phyloP scores from a whole-genome alignment of 306 rosid genomes.

The Luffa aegyptiaca region DNA sequence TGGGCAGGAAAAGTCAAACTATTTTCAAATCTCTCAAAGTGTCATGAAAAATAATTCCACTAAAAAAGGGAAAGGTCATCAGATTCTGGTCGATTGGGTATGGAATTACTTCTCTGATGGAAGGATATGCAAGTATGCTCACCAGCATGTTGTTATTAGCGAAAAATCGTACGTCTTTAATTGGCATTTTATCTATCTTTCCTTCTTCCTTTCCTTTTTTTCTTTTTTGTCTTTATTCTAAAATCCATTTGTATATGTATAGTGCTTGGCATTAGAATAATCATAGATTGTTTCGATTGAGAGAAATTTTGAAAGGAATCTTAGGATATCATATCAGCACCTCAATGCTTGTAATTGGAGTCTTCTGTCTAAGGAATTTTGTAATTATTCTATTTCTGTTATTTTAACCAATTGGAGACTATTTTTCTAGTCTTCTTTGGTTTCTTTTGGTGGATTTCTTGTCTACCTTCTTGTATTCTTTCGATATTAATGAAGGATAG shows the following conservation, averaged over 20 bases:
- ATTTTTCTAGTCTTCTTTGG: neutral
- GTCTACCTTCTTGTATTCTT: neutral
- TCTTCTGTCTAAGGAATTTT: neutral
- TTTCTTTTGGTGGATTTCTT: neutral
- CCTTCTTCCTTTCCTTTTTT: neutral
- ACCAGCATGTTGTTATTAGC: conserved; percentile 29
- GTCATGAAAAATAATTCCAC: conserved; percentile 15
- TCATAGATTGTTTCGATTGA: neutral
- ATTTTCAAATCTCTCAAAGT: conserved; percentile 12
- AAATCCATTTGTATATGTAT: neutral
- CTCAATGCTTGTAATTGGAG: neutral
- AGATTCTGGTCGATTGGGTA: conserved; percentile 67
- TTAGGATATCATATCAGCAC: neutral
- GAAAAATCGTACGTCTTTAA: conserved; percentile 49
- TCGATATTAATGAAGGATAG: neutral
- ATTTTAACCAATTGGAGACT: neutral
- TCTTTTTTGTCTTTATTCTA: neutral
- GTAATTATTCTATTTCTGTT: neutral
- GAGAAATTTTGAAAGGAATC: neutral
- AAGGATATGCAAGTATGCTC: conserved; percentile 22
- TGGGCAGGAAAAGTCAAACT: conserved; percentile 10
- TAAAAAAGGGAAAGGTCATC: conserved; percentile 30
- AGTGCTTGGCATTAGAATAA: neutral
- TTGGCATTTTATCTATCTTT: neutral
- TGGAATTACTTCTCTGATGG: conserved; percentile 75